Base-by-base conservation (phyloP, 257 asterid species). In the Nicotiana undulata region DNA sequence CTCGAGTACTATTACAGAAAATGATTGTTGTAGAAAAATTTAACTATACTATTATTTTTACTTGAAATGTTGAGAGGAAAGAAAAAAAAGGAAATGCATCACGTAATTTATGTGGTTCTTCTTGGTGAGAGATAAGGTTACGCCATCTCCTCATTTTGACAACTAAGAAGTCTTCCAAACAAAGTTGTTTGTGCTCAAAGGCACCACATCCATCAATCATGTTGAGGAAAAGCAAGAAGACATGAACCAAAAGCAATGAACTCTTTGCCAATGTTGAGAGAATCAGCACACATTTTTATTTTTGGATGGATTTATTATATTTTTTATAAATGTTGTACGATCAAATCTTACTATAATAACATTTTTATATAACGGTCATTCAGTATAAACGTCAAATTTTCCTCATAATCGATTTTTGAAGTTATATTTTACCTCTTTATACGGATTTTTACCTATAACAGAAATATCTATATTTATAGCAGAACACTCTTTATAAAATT, bases 131-230 rank as follows among this genome's bases (percentile, higher is more conserved):
- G 78, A 70, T 72, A 46, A 46, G 40, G 40, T 72, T 46, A 3
- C 26, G 59, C 24, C 77, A 46, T 46, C 4, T 46, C 32, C 37
- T 72, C 13, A 72, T 22, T 46, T 10, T 46, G 78, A 72, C 78
- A 72, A 49, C 44, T 6, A 72, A 72, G 5, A 49, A 13, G 60
- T 22, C 78, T 24, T 72, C 51, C 32, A 72, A 72, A 24, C 9
- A 15, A 72, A 72, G 60, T 72, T 72, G 78, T 72, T 49, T 72
- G 60, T 72, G 60, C 40, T 72, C 60, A 46, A 72, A 72, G 9
- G 78, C 61, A 72, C 59, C 24, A 49, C 51, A 72, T 49, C 11
- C 61, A 13, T 24, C 60, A 46, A 49, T 72, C 78, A 15, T 49
- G 16, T 49, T 15, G 49, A 26, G 40, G 37, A 20, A 46, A 46